Conservation (phyloP, 2,329 filamentous ascomycete genomes). For the Penicillium sp. region DNA sequence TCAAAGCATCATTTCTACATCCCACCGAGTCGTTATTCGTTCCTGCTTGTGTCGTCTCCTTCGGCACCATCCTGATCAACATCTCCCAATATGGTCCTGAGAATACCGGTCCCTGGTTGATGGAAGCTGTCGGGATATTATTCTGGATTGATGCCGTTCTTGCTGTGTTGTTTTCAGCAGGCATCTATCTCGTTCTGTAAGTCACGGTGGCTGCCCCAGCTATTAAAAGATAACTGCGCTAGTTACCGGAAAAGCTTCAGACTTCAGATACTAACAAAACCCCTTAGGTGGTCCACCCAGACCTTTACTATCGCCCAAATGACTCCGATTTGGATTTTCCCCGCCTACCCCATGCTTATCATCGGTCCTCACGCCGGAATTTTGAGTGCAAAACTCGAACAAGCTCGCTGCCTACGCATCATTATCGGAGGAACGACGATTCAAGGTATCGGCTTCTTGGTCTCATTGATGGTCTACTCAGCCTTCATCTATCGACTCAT, state of each 20-base stretch:
- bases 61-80: conserved; percentile 79
- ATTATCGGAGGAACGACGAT: conserved; percentile 66
- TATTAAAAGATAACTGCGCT: no score
- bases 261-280: conserved; percentile 21
- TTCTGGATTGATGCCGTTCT: conserved; percentile 77
- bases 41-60: conserved; percentile 70
- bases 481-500: conserved; percentile 86
- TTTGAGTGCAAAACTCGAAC: conserved; percentile 56
- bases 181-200: conserved; percentile 76
- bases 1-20: conserved; percentile 73
- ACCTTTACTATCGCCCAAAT: conserved; percentile 78
- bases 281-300: conserved; percentile 64
- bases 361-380: conserved; percentile 74
- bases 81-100: conserved; percentile 75
- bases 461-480: conserved; percentile 79
- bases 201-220: conserved; percentile 15
- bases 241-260: no score
- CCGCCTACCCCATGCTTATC: conserved; percentile 79
- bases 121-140: conserved; percentile 65
- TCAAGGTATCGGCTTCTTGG: conserved; percentile 69
- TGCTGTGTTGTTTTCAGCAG: conserved; percentile 70
- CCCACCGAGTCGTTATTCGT: conserved; percentile 80
- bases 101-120: conserved; percentile 67
- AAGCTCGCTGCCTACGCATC: conserved; percentile 56
- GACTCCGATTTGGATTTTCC: conserved; percentile 89